Evolutionary conservation across 2,329 filamentous ascomycete genomes (phyloP).

Genomic region (Rhinocladiella similis): DNA sequence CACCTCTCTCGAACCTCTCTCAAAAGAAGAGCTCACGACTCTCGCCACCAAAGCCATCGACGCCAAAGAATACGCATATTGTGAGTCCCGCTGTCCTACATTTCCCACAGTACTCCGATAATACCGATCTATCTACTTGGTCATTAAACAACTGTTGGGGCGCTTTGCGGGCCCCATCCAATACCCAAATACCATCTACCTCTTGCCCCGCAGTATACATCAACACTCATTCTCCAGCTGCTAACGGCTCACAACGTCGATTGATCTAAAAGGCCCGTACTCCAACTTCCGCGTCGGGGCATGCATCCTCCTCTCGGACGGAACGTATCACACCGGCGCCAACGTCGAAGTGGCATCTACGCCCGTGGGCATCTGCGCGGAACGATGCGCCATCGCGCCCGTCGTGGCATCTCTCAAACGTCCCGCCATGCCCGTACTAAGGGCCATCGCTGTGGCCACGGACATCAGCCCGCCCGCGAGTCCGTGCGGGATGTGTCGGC

Average conservation of each 20-base stretch:
- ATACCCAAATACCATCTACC: too few relatives aligned
- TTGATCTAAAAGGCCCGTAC: slow-evolving; percentile 64
- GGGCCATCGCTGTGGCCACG: slow-evolving; percentile 81
- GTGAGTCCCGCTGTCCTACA: slow-evolving; percentile 56
- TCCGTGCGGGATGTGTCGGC: slow-evolving; percentile 85
- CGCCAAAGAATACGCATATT: slow-evolving; percentile 80
- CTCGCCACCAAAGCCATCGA: slow-evolving; percentile 56
- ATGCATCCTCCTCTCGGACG: slow-evolving; percentile 65
- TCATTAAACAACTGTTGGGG: too few relatives aligned
- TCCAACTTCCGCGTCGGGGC: slow-evolving; percentile 89
- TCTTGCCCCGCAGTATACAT: too few relatives aligned
- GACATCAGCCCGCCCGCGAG: slow-evolving; percentile 67
- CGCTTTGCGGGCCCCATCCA: too few relatives aligned
- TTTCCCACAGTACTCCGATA: too few relatives aligned
- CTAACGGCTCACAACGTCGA: neutral
- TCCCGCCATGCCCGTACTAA: slow-evolving; percentile 57
- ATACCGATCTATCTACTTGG: too few relatives aligned
- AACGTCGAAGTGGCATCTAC: slow-evolving; percentile 94
- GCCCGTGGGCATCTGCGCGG: slow-evolving; percentile 92
- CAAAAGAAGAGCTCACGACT: slow-evolving; percentile 22
- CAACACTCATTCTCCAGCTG: too few relatives aligned
- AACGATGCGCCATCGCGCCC: slow-evolving; percentile 82
- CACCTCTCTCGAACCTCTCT: slow-evolving; percentile 7
- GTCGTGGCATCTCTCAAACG: slow-evolving; percentile 60
- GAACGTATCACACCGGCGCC: slow-evolving; percentile 67